Base-by-base conservation (phyloP, 805 yeast species). In the Kodamaea hsintzibuensis region DNA sequence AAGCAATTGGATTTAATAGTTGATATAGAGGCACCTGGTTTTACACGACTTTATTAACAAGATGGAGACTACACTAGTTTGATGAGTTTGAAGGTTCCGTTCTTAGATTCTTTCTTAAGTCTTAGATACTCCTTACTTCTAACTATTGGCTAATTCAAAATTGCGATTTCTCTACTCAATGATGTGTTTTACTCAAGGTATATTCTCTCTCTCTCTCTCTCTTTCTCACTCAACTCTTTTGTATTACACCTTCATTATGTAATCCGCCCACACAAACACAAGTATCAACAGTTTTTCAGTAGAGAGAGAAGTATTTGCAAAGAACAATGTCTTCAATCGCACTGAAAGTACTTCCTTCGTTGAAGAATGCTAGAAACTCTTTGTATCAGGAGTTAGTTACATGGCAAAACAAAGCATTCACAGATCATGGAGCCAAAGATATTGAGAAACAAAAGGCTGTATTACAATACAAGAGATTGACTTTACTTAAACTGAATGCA, bases 391-490 rank as follows among this genome's bases (percentile, higher is more conserved):
- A 82, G 62, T 69, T 82, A 22, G 62, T 72, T 30, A 56, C 64
- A 25, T 70, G 73, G 27, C 73, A 76, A 47, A 59, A 64, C 16
- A 72, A 69, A 44, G 60, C 80, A 1, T 70, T 68, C 52, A 67
- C 67, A 44, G 60, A 67, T n/a, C 80, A 76, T 43, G 59, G 69
- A 47, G 68, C 71, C 50, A 76, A 77, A 48, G 73, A 76, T 13
- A 16, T 70, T 6, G 78, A 78, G 56, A 80, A 75, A 54, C 74
- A 75, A 51, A 71, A 72, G 42, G 81, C 86, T 0, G 56, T 77
- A 44, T 65, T 81, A 35, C 77, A 73, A 42, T 83, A 83, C 62
- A 75, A 77, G 59, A 79, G 78, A 65, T 59, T 81, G 60, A 82
- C 78, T 51, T 63, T 74, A 38, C 62, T 78, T 39, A 72, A 71